Conservation (phyloP, 371 early-diverging fungal genomes). For the Mucor lusitanicus region DNA sequence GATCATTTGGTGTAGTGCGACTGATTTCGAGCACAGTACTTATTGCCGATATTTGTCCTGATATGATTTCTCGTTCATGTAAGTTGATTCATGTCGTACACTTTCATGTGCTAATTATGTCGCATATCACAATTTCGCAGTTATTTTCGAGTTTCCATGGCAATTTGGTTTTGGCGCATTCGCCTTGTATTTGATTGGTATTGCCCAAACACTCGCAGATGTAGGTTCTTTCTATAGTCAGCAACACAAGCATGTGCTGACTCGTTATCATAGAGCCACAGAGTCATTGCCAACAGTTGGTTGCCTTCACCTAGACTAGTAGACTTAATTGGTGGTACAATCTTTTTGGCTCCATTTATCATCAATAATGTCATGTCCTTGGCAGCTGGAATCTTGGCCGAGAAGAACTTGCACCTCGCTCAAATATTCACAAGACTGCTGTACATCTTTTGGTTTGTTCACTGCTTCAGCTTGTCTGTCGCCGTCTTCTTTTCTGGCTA, state of each 20-base stretch:
- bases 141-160: constrained; percentile 33
- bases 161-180: constrained; percentile 31
- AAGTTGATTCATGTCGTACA: constrained; percentile 2
- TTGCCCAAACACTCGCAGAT: constrained; percentile 34
- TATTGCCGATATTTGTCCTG: constrained; percentile 24
- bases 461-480: constrained; percentile 26
- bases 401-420: constrained; percentile 24
- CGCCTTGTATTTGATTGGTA: constrained; percentile 34
- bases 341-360: constrained; percentile 40
- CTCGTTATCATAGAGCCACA: constrained; percentile 34
- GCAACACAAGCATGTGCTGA: background rate
- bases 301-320: constrained; percentile 44
- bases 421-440: constrained; percentile 34
- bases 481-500: constrained; percentile 41
- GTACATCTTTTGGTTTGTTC: constrained; percentile 50
- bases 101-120: background rate
- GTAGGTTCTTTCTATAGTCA: constrained; percentile 6
- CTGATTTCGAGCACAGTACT: constrained; percentile 25
- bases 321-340: constrained; percentile 35
- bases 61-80: constrained; percentile 36
- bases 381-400: constrained; percentile 41
- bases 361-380: constrained; percentile 40
- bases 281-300: constrained; percentile 45
- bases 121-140: constrained; percentile 8
- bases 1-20: constrained; percentile 15